Conservation (phyloP, 2,329 filamentous ascomycete species). For the Blumeriella jaapii region DNA sequence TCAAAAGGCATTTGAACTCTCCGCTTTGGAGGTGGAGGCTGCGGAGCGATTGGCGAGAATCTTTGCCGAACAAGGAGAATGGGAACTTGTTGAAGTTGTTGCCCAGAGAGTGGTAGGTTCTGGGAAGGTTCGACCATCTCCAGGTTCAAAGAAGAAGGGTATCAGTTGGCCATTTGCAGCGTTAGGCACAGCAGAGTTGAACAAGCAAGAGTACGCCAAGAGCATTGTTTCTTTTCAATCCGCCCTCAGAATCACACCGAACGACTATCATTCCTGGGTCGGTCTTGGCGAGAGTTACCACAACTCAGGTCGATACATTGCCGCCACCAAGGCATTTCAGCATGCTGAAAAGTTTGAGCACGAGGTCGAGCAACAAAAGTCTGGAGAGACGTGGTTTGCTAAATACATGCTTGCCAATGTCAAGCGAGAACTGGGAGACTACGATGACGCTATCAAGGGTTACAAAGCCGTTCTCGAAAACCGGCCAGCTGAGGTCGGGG, state of each 20-base stretch:
- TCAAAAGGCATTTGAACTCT: constrained; percentile 91
- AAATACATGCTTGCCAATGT: constrained; percentile 96
- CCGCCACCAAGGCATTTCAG: constrained; percentile 83
- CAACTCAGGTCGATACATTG: constrained; percentile 83
- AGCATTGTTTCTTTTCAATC: constrained; percentile 88
- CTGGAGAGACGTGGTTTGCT: constrained; percentile 80
- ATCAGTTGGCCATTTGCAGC: constrained; percentile 95
- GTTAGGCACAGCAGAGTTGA: constrained; percentile 85
- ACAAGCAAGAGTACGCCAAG: constrained; percentile 80
- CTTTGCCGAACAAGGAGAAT: constrained; percentile 85
- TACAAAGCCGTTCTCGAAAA: constrained; percentile 63
- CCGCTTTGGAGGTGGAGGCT: constrained; percentile 71
- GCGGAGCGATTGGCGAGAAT: constrained; percentile 76
- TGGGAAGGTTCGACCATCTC: constrained; percentile 81
- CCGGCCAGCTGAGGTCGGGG: constrained; percentile 68
- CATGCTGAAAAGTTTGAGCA: constrained; percentile 71
- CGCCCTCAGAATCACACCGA: constrained; percentile 69
- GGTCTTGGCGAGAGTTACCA: constrained; percentile 96
- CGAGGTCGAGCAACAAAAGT: constrained; percentile 39
- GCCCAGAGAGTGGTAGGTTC: constrained; percentile 86
- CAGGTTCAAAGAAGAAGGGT: constrained; percentile 85
- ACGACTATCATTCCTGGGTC: constrained; percentile 92
- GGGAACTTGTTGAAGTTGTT: constrained; percentile 91
- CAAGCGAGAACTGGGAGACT: constrained; percentile 82
- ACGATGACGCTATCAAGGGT: constrained; percentile 66